These are phyloP conservation scores for Lyophyllum atratum DNA, from an alignment of 768 basidiomycete species.

Conservation along the genomic window DNA sequence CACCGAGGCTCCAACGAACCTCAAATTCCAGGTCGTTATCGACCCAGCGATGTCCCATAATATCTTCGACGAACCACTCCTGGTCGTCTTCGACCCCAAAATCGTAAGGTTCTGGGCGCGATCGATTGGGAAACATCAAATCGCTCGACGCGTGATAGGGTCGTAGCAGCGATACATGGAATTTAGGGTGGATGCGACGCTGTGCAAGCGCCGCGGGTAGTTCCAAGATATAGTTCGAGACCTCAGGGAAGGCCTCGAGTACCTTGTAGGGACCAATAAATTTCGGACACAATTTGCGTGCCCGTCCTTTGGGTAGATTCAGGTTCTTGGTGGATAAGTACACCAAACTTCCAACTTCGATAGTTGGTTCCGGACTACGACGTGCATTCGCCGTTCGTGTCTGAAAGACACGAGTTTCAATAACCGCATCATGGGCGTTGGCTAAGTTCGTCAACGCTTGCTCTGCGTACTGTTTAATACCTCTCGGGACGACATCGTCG, in stretches of 20 bases:
- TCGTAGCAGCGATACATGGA: background rate
- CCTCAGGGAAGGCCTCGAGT: constrained; percentile 5
- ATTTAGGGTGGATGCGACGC: background rate
- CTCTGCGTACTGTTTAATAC: constrained; percentile 25
- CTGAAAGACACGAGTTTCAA: constrained; percentile 29
- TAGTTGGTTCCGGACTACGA: background rate
- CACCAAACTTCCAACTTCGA: constrained; percentile 28
- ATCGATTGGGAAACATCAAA: constrained; percentile 2
- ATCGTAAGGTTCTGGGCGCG: constrained; percentile 3
- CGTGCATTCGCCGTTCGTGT: background rate
- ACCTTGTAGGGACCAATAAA: background rate
- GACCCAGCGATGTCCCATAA: background rate
- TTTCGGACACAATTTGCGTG: background rate
- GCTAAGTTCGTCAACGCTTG: constrained; percentile 23
- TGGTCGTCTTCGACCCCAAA: background rate
- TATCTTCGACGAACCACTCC: constrained; percentile 9
- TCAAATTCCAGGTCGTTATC: background rate
- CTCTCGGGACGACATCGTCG: constrained; percentile 6
- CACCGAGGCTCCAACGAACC: constrained; percentile 3
- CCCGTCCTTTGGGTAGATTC: constrained; percentile 26
- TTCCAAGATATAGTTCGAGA: constrained; percentile 11
- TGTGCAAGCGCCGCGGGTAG: constrained; percentile 3
- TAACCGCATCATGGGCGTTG: constrained; percentile 37
- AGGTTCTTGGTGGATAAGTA: constrained; percentile 38
- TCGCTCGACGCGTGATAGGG: constrained; percentile 1